Base-by-base conservation (phyloP, 75 land plant species). In the Selaginella moellendorffii region DNA sequence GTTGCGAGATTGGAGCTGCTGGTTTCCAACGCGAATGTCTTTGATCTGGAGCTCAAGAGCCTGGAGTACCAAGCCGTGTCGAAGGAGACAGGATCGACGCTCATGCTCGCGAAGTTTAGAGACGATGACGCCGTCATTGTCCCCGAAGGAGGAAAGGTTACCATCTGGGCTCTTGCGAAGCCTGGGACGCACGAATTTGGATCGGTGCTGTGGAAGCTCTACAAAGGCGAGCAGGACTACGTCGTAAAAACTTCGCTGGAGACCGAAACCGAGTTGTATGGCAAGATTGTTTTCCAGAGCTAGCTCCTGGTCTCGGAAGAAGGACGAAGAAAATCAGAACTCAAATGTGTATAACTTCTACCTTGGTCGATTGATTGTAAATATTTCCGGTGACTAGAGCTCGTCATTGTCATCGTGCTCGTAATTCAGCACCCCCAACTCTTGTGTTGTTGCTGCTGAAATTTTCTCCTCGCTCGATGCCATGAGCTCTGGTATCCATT, bases 401-500 rank as follows among this genome's bases (percentile, higher is more conserved):
- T n/a, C n/a, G n/a, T n/a, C n/a, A n/a, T n/a, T n/a, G n/a, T n/a
- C n/a, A n/a, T n/a, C n/a, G n/a, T n/a, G n/a, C n/a, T n/a, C n/a
- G n/a, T n/a, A n/a, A n/a, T n/a, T n/a, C n/a, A n/a, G n/a, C n/a
- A n/a, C n/a, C n/a, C n/a, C n/a, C n/a, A n/a, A n/a, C n/a, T n/a
- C n/a, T n/a, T n/a, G n/a, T n/a, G n/a, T n/a, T n/a, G n/a, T n/a
- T n/a, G n/a, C n/a, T n/a, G n/a, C n/a, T n/a, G n/a, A n/a, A n/a
- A n/a, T n/a, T n/a, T n/a, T n/a, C n/a, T n/a, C n/a, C n/a, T n/a
- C n/a, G n/a, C n/a, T n/a, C n/a, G n/a, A n/a, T n/a, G n/a, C n/a
- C n/a, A n/a, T n/a, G n/a, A n/a, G n/a, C n/a, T n/a, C 46, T 5
- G 46, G 46, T 5, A 67, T 59, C 69, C 69, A 67, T 22, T 54